Base-by-base conservation (phyloP, 148 eudicot species). In the Spergularia bocconei region DNA sequence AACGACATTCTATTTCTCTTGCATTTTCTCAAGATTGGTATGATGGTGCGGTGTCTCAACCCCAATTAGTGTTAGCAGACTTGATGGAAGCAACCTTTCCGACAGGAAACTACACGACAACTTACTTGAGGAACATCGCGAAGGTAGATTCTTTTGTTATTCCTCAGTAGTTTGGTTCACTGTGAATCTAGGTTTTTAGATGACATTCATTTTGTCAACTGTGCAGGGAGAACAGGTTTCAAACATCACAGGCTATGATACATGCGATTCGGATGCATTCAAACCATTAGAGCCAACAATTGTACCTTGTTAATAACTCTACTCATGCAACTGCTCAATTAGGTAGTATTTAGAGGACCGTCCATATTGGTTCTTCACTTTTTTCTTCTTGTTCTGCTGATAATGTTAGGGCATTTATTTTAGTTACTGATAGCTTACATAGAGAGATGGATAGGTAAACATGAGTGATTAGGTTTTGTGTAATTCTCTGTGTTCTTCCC, bases 11-110 rank as follows among this genome's bases (percentile, higher is more conserved):
- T 20, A 0, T 47, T 44, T 20, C 2, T 48, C 55, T 47, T 10
- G 25, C 14, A 51, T 50, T 48, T 56, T 64, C 17, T 73, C 71
- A 77, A 95, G 99, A 95, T 82, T 95, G 97, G 96, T 92, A 80
- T 44, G 99, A 95, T 56, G 90, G 99, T 47, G 96, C 92, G 10
- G 87, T 95, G 71, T 92, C 99, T 53, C 99, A 95, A 60, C 99
- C 99, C 29, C 98, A 95, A 54, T 67, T 95, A 69, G 97, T 88
- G 56, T 78, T 92, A 48, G 99, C 91, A 48, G 99, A 95, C 73
- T 78, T 95, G 51, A 84, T 87, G 75, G 97, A 92, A 84, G 99
- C 89, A 69, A 71, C 90, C 70, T 92, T 87, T 77, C 94, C 99
- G 13, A 83, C 99, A 20, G 97, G 97, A 83, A 86, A 89, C 75